Percentiles rank a stretch among this genome's conserved stretches.
These are phyloP conservation scores for Westerdykella sp. DNA, from an alignment of 2,329 filamentous ascomycete species.

Conservation along the genomic window DNA sequence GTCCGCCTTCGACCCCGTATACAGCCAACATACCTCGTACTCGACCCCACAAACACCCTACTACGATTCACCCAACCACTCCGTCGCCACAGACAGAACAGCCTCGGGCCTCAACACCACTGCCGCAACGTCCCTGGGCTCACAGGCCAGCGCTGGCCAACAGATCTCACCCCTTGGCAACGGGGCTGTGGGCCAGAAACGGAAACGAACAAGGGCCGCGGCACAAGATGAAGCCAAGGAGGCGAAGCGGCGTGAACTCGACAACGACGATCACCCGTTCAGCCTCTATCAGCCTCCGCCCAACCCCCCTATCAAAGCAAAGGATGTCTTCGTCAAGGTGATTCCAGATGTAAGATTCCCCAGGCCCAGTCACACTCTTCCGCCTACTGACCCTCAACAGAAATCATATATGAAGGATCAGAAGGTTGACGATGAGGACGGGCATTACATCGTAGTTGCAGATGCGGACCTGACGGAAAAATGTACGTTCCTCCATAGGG, in stretches of 20 bases:
- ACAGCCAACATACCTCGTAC: slow-evolving; percentile 64
- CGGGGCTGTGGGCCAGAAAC: slow-evolving; percentile 70
- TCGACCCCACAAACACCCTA: slow-evolving; percentile 69
- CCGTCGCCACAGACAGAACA: slow-evolving; percentile 75
- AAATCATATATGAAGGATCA: slow-evolving; percentile 48
- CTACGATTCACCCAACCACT: slow-evolving; percentile 62
- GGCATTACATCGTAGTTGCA: slow-evolving; percentile 89
- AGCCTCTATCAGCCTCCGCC: slow-evolving; percentile 79
- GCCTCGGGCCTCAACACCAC: slow-evolving; percentile 77
- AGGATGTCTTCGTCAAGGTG: slow-evolving; percentile 54
- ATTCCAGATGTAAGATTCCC: slow-evolving; percentile 50
- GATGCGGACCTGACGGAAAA: slow-evolving; percentile 79
- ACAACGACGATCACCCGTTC: slow-evolving; percentile 62
- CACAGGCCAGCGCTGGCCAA: slow-evolving; percentile 52
- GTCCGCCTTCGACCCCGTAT: slow-evolving; percentile 61
- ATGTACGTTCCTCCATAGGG: slow-evolving; percentile 57
- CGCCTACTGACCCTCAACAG: slow-evolving; percentile 30
- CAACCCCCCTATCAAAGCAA: slow-evolving; percentile 83
- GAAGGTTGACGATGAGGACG: slow-evolving; percentile 92
- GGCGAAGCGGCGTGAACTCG: slow-evolving; percentile 59
- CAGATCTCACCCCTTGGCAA: slow-evolving; percentile 59
- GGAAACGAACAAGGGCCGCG: slow-evolving; percentile 80
- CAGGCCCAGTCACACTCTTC: neutral
- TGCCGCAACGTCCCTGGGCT: slow-evolving; percentile 78
- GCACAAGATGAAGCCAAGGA: slow-evolving; percentile 72